Conservation (phyloP, 2,329 filamentous ascomycete species). For the Colletotrichum sp. region DNA sequence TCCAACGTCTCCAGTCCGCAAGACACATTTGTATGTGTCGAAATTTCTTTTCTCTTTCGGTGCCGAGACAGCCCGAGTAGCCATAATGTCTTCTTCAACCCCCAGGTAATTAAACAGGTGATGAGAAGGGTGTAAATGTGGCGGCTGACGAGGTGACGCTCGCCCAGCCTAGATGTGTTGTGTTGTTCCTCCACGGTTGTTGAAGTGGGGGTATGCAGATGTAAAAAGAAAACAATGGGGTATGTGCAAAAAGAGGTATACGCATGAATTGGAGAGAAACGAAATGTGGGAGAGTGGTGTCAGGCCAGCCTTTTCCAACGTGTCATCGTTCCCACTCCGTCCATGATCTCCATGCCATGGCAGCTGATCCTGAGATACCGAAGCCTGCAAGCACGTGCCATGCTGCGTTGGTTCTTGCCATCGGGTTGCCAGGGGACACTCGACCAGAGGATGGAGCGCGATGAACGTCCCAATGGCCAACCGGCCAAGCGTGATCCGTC, state of each 20-base stretch:
- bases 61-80: neutral
- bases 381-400: neutral
- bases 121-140: conserved; percentile 6
- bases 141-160: conserved; percentile 12
- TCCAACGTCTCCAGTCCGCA: neutral
- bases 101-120: conserved; percentile 12
- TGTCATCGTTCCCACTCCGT: neutral
- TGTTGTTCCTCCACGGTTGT: conserved; percentile 13
- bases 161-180: conserved; percentile 2
- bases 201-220: conserved; percentile 20
- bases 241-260: conserved; percentile 21
- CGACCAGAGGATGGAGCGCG: neutral
- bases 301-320: conserved; percentile 21
- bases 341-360: neutral
- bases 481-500: neutral
- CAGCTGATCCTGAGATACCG: neutral
- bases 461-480: neutral
- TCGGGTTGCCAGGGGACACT: neutral
- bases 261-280: conserved; percentile 17
- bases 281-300: conserved; percentile 10
- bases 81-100: neutral
- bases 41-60: neutral
- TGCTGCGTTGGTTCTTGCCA: neutral
- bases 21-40: neutral
- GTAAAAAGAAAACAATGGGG: conserved; percentile 4